phyloP scores from a whole-genome alignment of 2,329 filamentous ascomycete genomes.

The Aspergillus pseudoviridinutans region DNA sequence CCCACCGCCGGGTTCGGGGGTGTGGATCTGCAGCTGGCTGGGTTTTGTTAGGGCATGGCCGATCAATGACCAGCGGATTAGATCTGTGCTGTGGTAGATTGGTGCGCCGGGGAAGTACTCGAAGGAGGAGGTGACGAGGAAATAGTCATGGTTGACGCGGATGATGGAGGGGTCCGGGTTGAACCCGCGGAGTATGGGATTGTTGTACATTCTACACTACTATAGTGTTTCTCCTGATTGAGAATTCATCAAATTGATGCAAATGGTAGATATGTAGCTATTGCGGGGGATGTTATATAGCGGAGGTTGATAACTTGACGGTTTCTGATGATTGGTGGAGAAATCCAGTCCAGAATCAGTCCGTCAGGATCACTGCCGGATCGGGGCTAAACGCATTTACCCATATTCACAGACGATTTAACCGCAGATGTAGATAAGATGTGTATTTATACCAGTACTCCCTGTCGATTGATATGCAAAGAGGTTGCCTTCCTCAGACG shows the following conservation, averaged over 20 bases:
- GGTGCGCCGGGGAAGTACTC: slow-evolving; percentile 60
- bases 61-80: slow-evolving; percentile 39
- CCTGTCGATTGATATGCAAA: too few species aligned
- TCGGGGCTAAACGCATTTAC: neutral
- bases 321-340: neutral
- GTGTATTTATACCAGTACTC: too few species aligned
- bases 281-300: neutral
- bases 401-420: too few species aligned
- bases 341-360: neutral
- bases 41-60: slow-evolving; percentile 31
- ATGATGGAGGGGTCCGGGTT: slow-evolving; percentile 60
- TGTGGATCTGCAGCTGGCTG: slow-evolving; percentile 34
- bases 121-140: slow-evolving; percentile 59
- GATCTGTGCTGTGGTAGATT: slow-evolving; percentile 54
- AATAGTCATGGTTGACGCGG: slow-evolving; percentile 50
- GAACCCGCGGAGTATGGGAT: slow-evolving; percentile 58
- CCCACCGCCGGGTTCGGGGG: slow-evolving; percentile 31
- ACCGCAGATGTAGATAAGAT: neutral
- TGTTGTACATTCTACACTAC: slow-evolving; percentile 15
- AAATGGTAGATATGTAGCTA: neutral
- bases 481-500: too few species aligned
- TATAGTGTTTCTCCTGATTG: neutral
- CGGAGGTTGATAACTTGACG: neutral
- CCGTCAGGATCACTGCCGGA: neutral
- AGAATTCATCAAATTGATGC: neutral